Base-by-base conservation (phyloP, 805 yeast genomes). In the Saccharomycopsis sp. region DNA sequence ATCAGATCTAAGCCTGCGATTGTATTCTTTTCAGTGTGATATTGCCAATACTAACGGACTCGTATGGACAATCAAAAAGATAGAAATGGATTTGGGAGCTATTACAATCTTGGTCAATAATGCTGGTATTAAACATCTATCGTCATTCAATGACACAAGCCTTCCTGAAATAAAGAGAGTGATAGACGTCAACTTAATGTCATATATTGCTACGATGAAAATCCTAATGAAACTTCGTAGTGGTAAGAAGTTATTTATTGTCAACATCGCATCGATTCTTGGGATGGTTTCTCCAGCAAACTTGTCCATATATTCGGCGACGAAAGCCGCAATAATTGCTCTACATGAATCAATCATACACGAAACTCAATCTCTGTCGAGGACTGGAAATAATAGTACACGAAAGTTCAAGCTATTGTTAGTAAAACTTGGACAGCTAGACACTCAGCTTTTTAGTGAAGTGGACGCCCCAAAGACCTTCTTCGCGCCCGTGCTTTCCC, bases 341-440 rank as follows among this genome's bases (percentile, higher is more conserved):
- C 58, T 75, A 14, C 80, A 77, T 58, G 81, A 78, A 62, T 70
- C 77, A 0, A 57, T 76, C 24, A 58, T 68, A 1, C 71, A 70
- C 47, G 80, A 76, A 55, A 23, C 34, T 23, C 20, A 15, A 55
- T 74, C 7, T 47, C 51, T 34, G 14, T 42, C 17, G 53, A 52
- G 17, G 35, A 24, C 15, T 53, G 24, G 35, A 29, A 49, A 55
- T 42, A 54, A 20, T 3, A 60, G 59, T 2, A 53, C 52, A 42
- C 59, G 66, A 0, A 42, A 52, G 7, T 65, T 76, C 3, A 61
- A 73, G 8, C 62, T 70, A 42, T 66, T 77, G 2, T 65, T 77
- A 34, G 78, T 77, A 2, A 63, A 72, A 2, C 75, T 80, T 0
- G 82, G 82, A 1, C 82, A 78, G 61, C 63, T 78, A 41, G 69